These are phyloP conservation scores for Alnus glutinosa DNA, from an alignment of 306 rosid species.

Conservation along the genomic window DNA sequence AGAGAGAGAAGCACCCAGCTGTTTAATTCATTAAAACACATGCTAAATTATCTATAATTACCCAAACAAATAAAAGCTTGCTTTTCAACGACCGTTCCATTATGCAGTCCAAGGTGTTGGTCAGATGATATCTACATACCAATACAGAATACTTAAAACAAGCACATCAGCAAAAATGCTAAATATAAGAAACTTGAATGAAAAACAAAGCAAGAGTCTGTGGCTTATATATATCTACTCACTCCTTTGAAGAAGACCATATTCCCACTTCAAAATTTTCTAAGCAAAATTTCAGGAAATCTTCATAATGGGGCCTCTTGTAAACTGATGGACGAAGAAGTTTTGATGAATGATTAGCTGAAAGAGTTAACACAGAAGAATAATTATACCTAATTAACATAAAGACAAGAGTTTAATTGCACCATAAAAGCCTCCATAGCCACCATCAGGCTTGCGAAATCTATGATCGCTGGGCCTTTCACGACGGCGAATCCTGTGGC, in stretches of 20 bases:
- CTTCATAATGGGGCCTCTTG: slow-evolving; percentile 39
- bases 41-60: not conserved
- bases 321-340: slow-evolving; percentile 16
- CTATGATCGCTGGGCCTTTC: not conserved
- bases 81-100: slow-evolving; percentile 18
- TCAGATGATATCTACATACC: slow-evolving; percentile 18
- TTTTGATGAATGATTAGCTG: not conserved
- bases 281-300: slow-evolving; percentile 38
- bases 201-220: too few relatives aligned
- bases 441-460: not conserved
- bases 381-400: too few relatives aligned
- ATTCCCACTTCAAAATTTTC: slow-evolving; percentile 47
- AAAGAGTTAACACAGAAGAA: too few relatives aligned
- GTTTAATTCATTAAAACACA: too few relatives aligned
- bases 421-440: not conserved
- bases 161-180: not conserved
- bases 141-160: not conserved
- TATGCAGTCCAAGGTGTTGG: slow-evolving; percentile 30
- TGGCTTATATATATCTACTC: not conserved
- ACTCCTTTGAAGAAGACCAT: slow-evolving; percentile 48
- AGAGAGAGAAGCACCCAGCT: too few relatives aligned
- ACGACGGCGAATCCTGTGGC: not conserved
- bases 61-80: slow-evolving; percentile 40
- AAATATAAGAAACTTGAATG: too few relatives aligned
- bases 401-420: not conserved